These are phyloP conservation scores for Pelargonium cotyledonis DNA, from an alignment of 441 rosid genomes.

Conservation along the genomic window DNA sequence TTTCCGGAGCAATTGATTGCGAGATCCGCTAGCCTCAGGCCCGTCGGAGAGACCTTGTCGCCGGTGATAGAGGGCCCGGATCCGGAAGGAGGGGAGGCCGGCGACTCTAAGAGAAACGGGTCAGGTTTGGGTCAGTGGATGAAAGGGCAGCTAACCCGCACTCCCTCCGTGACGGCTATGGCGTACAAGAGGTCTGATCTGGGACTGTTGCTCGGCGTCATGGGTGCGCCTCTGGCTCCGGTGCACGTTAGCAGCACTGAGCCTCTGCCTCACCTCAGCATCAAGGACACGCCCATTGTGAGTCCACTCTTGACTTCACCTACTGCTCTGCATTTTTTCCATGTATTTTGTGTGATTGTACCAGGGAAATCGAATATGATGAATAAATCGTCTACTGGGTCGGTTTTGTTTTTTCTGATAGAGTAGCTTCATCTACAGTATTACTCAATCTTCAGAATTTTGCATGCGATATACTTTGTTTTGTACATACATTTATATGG, in stretches of 20 bases:
- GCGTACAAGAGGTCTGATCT: slow-evolving; percentile 61
- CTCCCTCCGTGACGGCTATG: slow-evolving; percentile 42
- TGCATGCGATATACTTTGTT: no score
- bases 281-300: slow-evolving; percentile 1
- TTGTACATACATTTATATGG: no score
- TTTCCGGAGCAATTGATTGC: slow-evolving; percentile 20
- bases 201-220: slow-evolving; percentile 44
- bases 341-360: not conserved
- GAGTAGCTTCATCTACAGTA: no score
- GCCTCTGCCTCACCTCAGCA: not conserved
- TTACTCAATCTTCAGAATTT: no score
- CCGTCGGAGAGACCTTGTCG: slow-evolving; percentile 46
- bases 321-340: no score
- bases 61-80: slow-evolving; percentile 78
- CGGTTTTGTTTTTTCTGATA: not conserved
- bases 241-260: slow-evolving; percentile 2
- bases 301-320: not conserved
- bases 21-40: slow-evolving; percentile 55
- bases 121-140: slow-evolving; percentile 78
- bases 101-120: slow-evolving; percentile 46
- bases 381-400: not conserved
- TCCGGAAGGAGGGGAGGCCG: slow-evolving; percentile 46
- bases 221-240: slow-evolving; percentile 2
- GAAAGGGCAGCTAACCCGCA: slow-evolving; percentile 57
- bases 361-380: no score